These are phyloP conservation scores for Penicillium polonicum DNA, from an alignment of 2,329 filamentous ascomycete genomes.

Conservation along the genomic window DNA sequence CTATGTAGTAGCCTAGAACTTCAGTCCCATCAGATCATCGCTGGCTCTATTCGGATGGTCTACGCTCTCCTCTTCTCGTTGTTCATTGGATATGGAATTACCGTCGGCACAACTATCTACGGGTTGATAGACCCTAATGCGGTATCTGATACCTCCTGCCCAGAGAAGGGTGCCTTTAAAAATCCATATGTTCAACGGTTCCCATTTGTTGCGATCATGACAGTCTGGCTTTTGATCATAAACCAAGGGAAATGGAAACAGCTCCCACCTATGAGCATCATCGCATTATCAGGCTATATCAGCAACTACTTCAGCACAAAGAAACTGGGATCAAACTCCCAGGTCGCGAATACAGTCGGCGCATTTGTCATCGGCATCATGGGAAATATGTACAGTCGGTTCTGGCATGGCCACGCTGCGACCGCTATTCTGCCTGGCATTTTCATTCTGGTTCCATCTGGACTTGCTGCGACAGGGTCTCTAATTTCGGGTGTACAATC, in stretches of 20 bases:
- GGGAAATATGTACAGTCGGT: conserved; percentile 72
- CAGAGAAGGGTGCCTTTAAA: conserved; percentile 29
- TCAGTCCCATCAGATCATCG: conserved; percentile 65
- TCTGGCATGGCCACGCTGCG: conserved; percentile 72
- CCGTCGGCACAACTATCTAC: conserved; percentile 61
- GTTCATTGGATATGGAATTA: conserved; percentile 69
- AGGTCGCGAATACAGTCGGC: conserved; percentile 74
- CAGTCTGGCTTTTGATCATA: conserved; percentile 71
- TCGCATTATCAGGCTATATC: conserved; percentile 69
- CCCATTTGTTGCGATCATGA: conserved; percentile 70
- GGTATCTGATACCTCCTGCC: conserved; percentile 48
- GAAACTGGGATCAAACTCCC: conserved; percentile 67
- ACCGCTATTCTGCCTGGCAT: conserved; percentile 84
- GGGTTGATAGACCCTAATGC: conserved; percentile 58
- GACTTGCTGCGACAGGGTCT: conserved; percentile 57
- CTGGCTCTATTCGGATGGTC: conserved; percentile 54
- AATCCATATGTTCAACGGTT: conserved; percentile 55
- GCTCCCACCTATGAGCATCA: conserved; percentile 70
- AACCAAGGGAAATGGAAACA: conserved; percentile 81
- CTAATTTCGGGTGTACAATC: conserved; percentile 56
- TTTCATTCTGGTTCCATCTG: conserved; percentile 65
- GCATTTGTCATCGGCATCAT: conserved; percentile 72
- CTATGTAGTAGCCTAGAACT: conserved; percentile 61
- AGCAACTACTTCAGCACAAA: conserved; percentile 47
- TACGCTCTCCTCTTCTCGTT: conserved; percentile 65